These are phyloP conservation scores for Ormosia semicastrata DNA, from an alignment of 306 rosid species.

Conservation along the genomic window DNA sequence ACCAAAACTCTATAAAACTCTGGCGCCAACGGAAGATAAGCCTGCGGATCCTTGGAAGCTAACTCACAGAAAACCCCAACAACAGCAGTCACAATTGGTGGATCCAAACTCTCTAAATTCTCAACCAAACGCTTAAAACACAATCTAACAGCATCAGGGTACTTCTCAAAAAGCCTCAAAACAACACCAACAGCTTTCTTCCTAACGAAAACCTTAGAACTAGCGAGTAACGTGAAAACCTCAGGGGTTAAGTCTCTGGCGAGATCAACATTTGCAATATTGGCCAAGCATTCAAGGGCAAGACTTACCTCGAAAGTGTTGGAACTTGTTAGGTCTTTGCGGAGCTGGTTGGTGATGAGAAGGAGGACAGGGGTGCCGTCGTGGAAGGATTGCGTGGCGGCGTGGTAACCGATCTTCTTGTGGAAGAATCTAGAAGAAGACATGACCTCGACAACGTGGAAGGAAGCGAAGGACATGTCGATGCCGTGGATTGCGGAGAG, in stretches of 20 bases:
- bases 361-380: conserved; percentile 75
- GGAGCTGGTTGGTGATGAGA: conserved; percentile 90
- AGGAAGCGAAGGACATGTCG: conserved; percentile 91
- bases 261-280: conserved; percentile 73
- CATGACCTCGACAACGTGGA: conserved; percentile 93
- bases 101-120: conserved; percentile 70
- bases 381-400: conserved; percentile 73
- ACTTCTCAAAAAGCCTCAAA: conserved; percentile 73
- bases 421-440: conserved; percentile 73
- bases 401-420: conserved; percentile 77
- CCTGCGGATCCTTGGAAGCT: conserved; percentile 57
- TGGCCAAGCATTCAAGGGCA: conserved; percentile 71
- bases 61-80: conserved; percentile 92
- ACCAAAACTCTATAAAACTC: conserved; percentile 75
- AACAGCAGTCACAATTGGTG: conserved; percentile 56
- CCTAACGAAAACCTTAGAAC: conserved; percentile 55
- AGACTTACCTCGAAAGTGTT: conserved; percentile 70
- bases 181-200: conserved; percentile 75
- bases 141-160: conserved; percentile 82
- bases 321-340: conserved; percentile 62
- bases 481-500: conserved; percentile 62
- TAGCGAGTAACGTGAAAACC: conserved; percentile 60
- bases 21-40: conserved; percentile 87
- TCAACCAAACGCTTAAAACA: conserved; percentile 92
- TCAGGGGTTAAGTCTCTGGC: conserved; percentile 87